Evolutionary conservation across 345 rosid species (phyloP), one percentile per base, ranked within the genome.

Genomic region (Euclidium syriacum): DNA sequence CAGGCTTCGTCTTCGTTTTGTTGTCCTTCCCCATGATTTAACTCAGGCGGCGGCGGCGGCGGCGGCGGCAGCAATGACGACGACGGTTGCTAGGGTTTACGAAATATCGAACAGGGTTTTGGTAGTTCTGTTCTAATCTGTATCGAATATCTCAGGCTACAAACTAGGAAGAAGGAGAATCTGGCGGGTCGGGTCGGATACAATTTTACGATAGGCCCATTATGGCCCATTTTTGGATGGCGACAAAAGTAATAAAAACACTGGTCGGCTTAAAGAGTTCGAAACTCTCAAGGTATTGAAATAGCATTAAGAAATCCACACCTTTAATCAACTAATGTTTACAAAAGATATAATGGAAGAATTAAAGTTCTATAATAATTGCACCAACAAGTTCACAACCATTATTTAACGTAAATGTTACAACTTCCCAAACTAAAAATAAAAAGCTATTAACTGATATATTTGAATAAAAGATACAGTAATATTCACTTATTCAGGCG

Each of bases 401-500:
- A 50, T 67, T 29, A 49, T 58, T 58, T 15, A 29, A 48, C 40
- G 27, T 38, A 26, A 48, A 44, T 22, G 30, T 59, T 32, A 59
- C 53, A 42, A 40, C 38, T 39, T 57, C 38, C 35, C 32, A 23
- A 52, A 41, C 27, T 0, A 7, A 24, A 9, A 12, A 6, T 0
- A 10, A 20, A 8, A 49, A 7, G 48, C 8, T 10, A 67, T 20
- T 10, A 48, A 9, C 4, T 38, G n/a, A n/a, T 34, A 38, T 14
- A 27, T 5, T 44, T 15, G 32, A 22, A 67, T 20, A 30, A 30
- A 19, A n/a, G n/a, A n/a, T n/a, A n/a, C 17, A 19, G 12, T 20
- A 19, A 14, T 23, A 46, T 19, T n/a, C n/a, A n/a, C n/a, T 26
- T 18, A 29, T 9, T 64, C 39, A 87, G 54, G 98, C 98, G 33